Evolutionary conservation across 2,329 filamentous ascomycete species (phyloP), one percentile per base, ranked within the genome.

Genomic region (Simplicillium sp.): DNA sequence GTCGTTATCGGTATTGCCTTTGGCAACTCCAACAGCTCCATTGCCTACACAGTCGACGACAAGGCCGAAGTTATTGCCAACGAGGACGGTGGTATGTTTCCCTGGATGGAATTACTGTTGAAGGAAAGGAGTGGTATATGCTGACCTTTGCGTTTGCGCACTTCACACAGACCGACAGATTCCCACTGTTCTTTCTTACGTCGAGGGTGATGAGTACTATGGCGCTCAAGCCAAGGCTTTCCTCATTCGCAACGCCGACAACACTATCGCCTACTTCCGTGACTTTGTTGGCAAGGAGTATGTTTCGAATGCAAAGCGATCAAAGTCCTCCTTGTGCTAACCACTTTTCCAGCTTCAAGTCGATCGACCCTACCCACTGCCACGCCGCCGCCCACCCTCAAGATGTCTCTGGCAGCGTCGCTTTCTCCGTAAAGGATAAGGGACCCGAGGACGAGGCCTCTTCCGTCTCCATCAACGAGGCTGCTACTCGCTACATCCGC

Each of bases 31-130:
- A 94, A 95, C 80, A 94, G 87, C 70, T 96, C 88, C 46, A 96
- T 98, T 67, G 90, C 90, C 54, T 88, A 82, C 62, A 94, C 89
- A 36, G 77, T 82, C 47, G 90, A 97, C 58, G 90, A 94, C 66
- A 94, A 94, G 73, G 83, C 88, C 49, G 87, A 96, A 63, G 90
- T 98, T 49, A 97, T 98, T 68, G 92, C 92, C 58, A 97, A 98
- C 68, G 92, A 97, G 71, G 92, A 97, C 60, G 92, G 92, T 73
- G 87, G 87, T 88, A 62, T 58, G 79, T 66, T 36, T 38, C n/a
- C 18, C 4, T 12, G 20, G 9, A 25, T n/a, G 9, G 20, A 25
- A 9, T 25, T 6, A 25, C 5, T 25, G 9, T 25, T 9, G 5
- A 25, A 7, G 15, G 37, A 36, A 37, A 13, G 17, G 29, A 11